Evolutionary conservation across 2,329 filamentous ascomycete species (phyloP).

Genomic region (Colletotrichum cordylinicola): DNA sequence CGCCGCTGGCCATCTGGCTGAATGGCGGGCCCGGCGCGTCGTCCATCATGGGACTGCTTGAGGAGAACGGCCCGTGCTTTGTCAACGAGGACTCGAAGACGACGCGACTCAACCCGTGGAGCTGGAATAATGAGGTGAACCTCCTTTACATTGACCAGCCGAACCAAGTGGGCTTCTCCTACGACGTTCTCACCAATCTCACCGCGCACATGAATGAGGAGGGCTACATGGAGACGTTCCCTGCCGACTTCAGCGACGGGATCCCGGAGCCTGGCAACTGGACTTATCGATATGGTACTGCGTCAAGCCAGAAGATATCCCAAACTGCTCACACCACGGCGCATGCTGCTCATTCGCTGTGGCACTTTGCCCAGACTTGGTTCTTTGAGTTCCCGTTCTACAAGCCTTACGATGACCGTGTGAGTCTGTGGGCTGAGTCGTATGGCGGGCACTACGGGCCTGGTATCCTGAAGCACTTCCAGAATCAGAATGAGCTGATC

Average conservation of each 20-base stretch:
- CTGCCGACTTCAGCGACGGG: slow-evolving; percentile 40
- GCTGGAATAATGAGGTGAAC: slow-evolving; percentile 60
- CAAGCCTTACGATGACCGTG: slow-evolving; percentile 49
- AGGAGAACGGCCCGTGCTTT: slow-evolving; percentile 51
- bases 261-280: slow-evolving; percentile 38
- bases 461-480: slow-evolving; percentile 62
- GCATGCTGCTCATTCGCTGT: slow-evolving; percentile 45
- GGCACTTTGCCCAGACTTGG: slow-evolving; percentile 64
- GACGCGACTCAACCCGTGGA: slow-evolving; percentile 57
- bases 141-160: slow-evolving; percentile 57
- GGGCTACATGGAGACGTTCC: not conserved
- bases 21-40: slow-evolving; percentile 60
- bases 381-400: slow-evolving; percentile 64
- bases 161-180: slow-evolving; percentile 67
- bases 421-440: slow-evolving; percentile 69
- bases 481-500: slow-evolving; percentile 66
- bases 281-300: slow-evolving; percentile 40
- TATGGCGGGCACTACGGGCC: slow-evolving; percentile 44
- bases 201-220: slow-evolving; percentile 43
- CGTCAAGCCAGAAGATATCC: slow-evolving; percentile 32
- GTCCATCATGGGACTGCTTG: slow-evolving; percentile 54
- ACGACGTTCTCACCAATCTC: slow-evolving; percentile 63
- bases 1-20: slow-evolving; percentile 56
- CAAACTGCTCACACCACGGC: slow-evolving; percentile 47
- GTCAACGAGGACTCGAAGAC: slow-evolving; percentile 46